These are phyloP conservation scores for Capsicum chinense DNA, from an alignment of 257 asterid genomes.

Conservation along the genomic window DNA sequence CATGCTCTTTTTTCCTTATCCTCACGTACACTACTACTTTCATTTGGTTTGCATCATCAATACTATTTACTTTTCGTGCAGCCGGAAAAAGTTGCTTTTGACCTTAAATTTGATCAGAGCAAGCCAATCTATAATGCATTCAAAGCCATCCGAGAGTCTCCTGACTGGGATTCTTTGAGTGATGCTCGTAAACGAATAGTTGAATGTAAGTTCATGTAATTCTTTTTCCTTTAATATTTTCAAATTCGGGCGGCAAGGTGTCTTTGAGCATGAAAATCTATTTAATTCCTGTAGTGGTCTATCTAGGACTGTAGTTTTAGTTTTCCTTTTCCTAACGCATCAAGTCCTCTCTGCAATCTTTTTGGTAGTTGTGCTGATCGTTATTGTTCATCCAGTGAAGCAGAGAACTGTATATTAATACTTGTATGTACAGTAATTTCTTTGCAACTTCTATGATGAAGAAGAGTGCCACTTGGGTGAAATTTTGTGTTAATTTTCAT, in stretches of 20 bases:
- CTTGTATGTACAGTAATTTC: not conserved
- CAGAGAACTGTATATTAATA: constrained; percentile 13
- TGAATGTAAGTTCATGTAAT: constrained; percentile 56
- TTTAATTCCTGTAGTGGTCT: not conserved
- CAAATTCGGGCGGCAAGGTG: not conserved
- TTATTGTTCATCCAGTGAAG: not conserved
- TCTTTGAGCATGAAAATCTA: constrained; percentile 7
- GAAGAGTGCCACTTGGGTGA: not conserved
- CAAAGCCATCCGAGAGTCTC: constrained; percentile 76
- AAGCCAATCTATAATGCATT: constrained; percentile 92
- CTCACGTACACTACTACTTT: not conserved
- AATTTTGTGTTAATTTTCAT: not conserved
- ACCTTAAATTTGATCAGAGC: constrained; percentile 87
- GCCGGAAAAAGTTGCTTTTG: constrained; percentile 94
- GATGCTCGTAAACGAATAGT: constrained; percentile 94
- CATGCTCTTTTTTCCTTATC: not conserved
- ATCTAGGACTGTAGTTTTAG: not conserved
- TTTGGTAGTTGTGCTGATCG: constrained; percentile 5
- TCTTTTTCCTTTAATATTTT: constrained; percentile 20
- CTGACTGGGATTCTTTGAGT: constrained; percentile 74
- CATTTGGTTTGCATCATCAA: not conserved
- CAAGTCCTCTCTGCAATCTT: not conserved
- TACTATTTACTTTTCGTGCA: constrained; percentile 38
- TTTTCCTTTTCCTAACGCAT: not conserved
- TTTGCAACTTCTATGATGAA: not conserved